Conservation (phyloP, 257 asterid genomes). For the Lithospermum erythrorhizon region DNA sequence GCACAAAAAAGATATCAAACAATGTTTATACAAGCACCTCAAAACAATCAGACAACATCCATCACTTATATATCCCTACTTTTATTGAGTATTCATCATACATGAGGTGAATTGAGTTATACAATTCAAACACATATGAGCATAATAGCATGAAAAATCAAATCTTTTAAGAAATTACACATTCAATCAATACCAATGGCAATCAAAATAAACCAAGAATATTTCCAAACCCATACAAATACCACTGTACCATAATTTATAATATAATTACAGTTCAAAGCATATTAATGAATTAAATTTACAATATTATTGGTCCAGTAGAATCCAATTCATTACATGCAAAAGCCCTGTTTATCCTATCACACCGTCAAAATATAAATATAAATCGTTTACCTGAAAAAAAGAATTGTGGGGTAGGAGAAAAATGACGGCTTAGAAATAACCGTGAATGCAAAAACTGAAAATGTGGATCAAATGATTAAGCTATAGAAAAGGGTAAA, state of each 20-base stretch:
- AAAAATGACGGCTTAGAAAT: no score
- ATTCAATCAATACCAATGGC: slow-evolving; percentile 19
- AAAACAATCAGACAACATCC: no score
- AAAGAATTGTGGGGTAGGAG: background rate
- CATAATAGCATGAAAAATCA: slow-evolving; percentile 3
- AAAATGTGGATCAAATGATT: background rate
- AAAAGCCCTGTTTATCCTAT: slow-evolving; percentile 16
- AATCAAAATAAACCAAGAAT: slow-evolving; percentile 16
- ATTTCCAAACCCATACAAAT: slow-evolving; percentile 48
- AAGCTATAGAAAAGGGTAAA: background rate
- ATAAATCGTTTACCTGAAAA: background rate
- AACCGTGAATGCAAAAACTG: no score
- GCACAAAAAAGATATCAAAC: background rate
- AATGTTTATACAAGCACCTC: no score
- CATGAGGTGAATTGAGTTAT: background rate
- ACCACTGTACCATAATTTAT: slow-evolving; percentile 42
- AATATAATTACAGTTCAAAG: slow-evolving; percentile 15
- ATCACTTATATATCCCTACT: background rate
- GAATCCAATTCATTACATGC: slow-evolving; percentile 41
- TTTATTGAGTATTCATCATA: background rate
- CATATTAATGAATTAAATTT: slow-evolving; percentile 3
- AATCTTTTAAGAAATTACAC: slow-evolving; percentile 29
- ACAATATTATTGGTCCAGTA: slow-evolving; percentile 8
- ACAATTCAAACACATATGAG: background rate
- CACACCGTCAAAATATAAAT: background rate